phyloP scores from a whole-genome alignment of 305 asterid genomes.

The Withania somnifera region DNA sequence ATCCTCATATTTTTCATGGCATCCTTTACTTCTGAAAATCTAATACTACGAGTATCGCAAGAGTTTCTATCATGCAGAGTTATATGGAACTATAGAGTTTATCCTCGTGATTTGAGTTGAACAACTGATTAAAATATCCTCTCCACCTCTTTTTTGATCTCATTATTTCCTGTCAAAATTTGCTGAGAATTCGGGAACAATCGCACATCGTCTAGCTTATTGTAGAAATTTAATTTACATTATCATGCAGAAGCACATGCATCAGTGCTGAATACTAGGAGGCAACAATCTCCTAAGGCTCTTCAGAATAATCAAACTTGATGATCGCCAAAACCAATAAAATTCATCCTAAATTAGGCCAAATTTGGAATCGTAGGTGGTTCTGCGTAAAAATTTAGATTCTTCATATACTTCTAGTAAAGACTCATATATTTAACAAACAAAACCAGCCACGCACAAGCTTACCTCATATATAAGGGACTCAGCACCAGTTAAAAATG shows the following conservation, averaged over 20 bases:
- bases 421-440: background rate
- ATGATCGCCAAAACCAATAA: background rate
- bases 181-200: background rate
- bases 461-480: conserved; percentile 84
- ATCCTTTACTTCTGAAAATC: background rate
- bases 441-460: background rate
- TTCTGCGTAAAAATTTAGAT: background rate
- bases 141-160: background rate
- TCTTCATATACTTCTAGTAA: background rate
- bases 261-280: background rate
- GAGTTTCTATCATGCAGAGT: background rate
- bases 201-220: background rate
- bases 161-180: background rate
- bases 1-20: background rate
- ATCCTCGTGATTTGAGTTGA: background rate
- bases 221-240: background rate
- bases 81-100: background rate
- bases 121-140: background rate
- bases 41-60: background rate
- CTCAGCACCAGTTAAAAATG: conserved; percentile 59
- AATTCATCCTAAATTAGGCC: background rate
- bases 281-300: background rate
- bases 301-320: background rate
- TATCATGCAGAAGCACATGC: background rate
- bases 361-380: background rate